phyloP scores from a whole-genome alignment of 768 basidiomycete species.

The Podaxis rugospora region DNA sequence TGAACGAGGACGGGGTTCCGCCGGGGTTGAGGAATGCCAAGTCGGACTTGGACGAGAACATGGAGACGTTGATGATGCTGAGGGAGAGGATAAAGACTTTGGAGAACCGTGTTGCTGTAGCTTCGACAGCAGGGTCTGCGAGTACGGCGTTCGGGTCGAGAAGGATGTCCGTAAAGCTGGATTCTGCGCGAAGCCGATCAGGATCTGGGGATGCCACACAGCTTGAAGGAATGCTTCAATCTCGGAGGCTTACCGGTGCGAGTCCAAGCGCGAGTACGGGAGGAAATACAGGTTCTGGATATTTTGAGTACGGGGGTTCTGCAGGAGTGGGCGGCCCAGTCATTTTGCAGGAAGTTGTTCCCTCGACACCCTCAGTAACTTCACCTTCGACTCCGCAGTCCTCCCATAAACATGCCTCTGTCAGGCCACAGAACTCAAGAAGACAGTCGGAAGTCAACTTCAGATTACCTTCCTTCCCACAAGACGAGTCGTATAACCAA shows the following conservation, averaged over 20 bases:
- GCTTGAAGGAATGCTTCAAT: neutral
- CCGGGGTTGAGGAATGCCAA: neutral
- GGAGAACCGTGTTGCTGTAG: constrained; percentile 3
- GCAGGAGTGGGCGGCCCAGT: neutral
- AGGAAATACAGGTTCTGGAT: neutral
- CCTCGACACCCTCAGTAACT: neutral
- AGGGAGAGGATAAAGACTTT: constrained; percentile 1
- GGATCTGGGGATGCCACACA: no score
- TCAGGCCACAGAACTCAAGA: neutral
- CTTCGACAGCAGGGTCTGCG: neutral
- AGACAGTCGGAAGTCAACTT: neutral
- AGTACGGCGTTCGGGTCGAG: no score
- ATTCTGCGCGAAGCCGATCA: no score
- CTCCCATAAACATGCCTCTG: neutral
- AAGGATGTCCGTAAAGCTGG: no score
- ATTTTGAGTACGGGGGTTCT: neutral
- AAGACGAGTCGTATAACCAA: neutral
- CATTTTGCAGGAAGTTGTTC: neutral
- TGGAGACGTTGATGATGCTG: neutral
- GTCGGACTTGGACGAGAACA: constrained; percentile 4
- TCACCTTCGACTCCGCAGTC: neutral
- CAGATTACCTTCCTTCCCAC: neutral
- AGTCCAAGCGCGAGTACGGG: neutral
- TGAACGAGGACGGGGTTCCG: neutral
- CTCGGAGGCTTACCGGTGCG: neutral